Conservation (phyloP, 768 basidiomycete genomes). For the Phanerochaete carnosa region DNA sequence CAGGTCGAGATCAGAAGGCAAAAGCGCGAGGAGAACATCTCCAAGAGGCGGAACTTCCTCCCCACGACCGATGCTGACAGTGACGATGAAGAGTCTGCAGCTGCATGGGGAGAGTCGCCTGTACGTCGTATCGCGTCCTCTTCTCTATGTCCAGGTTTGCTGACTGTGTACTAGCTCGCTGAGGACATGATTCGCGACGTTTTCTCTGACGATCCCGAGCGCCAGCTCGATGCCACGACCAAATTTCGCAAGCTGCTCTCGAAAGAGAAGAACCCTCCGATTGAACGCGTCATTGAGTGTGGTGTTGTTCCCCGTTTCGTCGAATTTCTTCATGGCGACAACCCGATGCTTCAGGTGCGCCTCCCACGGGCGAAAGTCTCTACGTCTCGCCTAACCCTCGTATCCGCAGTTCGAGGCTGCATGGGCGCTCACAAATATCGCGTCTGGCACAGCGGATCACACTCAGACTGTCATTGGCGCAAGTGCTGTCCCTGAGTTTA, state of each 20-base stretch:
- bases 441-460: constrained; percentile 96
- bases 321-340: constrained; percentile 79
- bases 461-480: constrained; percentile 97
- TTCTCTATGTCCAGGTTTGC: background rate
- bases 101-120: constrained; percentile 66
- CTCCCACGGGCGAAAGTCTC: background rate
- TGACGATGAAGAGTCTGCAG: constrained; percentile 77
- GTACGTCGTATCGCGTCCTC: constrained; percentile 40
- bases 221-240: constrained; percentile 94
- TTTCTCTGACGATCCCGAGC: constrained; percentile 87
- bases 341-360: constrained; percentile 80
- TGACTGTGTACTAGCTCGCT: constrained; percentile 50
- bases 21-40: constrained; percentile 98
- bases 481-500: constrained; percentile 94
- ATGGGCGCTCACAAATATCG: constrained; percentile 97
- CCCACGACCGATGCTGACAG: constrained; percentile 75
- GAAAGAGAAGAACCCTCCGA: constrained; percentile 99
- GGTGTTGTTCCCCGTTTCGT: constrained; percentile 97
- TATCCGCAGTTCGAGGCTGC: constrained; percentile 84
- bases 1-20: constrained; percentile 98
- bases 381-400: background rate
- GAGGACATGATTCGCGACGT: constrained; percentile 93
- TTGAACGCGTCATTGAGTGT: constrained; percentile 97
- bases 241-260: constrained; percentile 98
- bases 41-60: constrained; percentile 93